Conservation (phyloP, 2,329 filamentous ascomycete species). For the Aureobasidium sp. region DNA sequence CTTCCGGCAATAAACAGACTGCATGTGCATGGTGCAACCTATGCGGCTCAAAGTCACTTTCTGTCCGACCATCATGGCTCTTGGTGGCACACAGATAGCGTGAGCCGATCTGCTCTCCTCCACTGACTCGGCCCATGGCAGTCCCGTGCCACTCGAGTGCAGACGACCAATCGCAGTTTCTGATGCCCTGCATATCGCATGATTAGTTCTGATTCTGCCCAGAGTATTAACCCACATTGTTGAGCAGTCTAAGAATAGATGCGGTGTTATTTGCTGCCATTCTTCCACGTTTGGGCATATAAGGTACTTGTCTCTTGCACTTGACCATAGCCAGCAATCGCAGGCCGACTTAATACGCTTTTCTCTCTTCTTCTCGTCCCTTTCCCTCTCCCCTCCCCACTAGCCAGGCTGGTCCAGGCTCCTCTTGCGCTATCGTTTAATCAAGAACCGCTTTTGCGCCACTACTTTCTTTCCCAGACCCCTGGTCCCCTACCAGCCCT, state of each 20-base stretch:
- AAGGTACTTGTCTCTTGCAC: slow-evolving; percentile 32
- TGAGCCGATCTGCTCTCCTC: slow-evolving; percentile 5
- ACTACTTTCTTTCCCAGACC: slow-evolving; percentile 19
- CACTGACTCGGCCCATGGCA: neutral
- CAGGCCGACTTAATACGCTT: slow-evolving; percentile 39
- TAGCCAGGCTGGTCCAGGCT: slow-evolving; percentile 41
- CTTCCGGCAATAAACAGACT: neutral
- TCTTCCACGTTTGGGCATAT: slow-evolving; percentile 38
- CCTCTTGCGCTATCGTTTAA: slow-evolving; percentile 35
- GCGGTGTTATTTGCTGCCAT: slow-evolving; percentile 27
- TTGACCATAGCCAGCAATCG: slow-evolving; percentile 29
- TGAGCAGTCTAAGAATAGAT: slow-evolving; percentile 41
- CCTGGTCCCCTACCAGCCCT: slow-evolving; percentile 24
- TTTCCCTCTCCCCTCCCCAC: slow-evolving; percentile 28
- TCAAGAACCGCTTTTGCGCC: slow-evolving; percentile 24
- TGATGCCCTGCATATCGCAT: slow-evolving; percentile 14
- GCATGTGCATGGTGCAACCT: neutral
- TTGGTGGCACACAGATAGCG: slow-evolving; percentile 10
- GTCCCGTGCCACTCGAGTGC: slow-evolving; percentile 8
- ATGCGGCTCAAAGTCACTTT: slow-evolving; percentile 9
- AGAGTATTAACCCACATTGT: slow-evolving; percentile 15
- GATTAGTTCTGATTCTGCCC: slow-evolving; percentile 16
- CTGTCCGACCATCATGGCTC: neutral
- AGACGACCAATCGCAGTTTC: slow-evolving; percentile 15
- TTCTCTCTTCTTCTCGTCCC: slow-evolving; percentile 22